Evolutionary conservation across 1,139 yeast genomes (phyloP).

Genomic region (Pichia sp.): DNA sequence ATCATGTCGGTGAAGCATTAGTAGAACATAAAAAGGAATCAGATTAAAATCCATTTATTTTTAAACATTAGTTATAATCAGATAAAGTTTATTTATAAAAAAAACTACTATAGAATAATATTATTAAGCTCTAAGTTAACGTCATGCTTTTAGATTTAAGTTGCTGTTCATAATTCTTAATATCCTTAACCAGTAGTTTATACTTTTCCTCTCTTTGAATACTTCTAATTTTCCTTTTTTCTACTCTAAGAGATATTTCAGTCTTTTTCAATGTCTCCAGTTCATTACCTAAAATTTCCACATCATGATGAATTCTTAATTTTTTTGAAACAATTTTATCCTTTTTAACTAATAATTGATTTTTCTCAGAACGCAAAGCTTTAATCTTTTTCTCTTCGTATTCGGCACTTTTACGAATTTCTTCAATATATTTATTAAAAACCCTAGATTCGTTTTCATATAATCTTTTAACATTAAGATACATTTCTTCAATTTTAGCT

Average conservation of each 20-base stretch:
- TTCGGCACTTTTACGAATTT: constrained; percentile 24
- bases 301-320: constrained; percentile 26
- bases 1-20: constrained; percentile 41
- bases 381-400: constrained; percentile 24
- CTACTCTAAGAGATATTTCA: constrained; percentile 30
- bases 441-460: constrained; percentile 34
- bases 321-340: constrained; percentile 32
- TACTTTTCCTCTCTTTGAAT: constrained; percentile 23
- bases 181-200: constrained; percentile 19
- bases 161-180: constrained; percentile 22
- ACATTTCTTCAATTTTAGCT: constrained; percentile 34
- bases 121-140: too few species aligned
- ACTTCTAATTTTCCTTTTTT: constrained; percentile 27
- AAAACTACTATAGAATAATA: too few species aligned
- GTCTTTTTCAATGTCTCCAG: constrained; percentile 28
- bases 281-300: constrained; percentile 27
- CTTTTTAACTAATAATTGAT: constrained; percentile 31
- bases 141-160: constrained; percentile 11
- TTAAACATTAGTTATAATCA: neutral
- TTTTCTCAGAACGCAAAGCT: constrained; percentile 30
- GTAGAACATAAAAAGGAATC: neutral
- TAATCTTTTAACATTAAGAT: constrained; percentile 35
- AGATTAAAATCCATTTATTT: neutral
- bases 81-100: neutral
- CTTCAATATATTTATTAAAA: constrained; percentile 32